Percentiles rank a stretch among this genome's conserved stretches.
These are phyloP conservation scores for Sphaerobolus stellatus DNA, from an alignment of 1,284 basidiomycete genomes.

Conservation along the genomic window DNA sequence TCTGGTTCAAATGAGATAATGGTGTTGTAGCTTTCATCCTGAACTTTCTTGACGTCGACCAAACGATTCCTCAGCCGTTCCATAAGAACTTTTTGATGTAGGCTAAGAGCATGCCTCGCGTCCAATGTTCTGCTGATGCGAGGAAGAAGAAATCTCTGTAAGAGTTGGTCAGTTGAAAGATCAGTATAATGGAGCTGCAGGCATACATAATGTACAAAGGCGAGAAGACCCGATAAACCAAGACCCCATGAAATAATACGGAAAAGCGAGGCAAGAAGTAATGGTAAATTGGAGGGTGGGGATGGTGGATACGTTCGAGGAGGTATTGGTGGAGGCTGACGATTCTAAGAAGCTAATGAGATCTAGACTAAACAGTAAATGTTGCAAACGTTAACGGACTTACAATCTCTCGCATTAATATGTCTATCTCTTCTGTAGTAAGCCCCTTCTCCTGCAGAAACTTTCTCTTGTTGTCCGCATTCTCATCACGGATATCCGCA, in stretches of 20 bases:
- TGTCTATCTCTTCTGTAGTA: conserved; percentile 55
- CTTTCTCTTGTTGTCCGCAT: conserved; percentile 51
- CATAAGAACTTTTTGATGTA: conserved; percentile 58
- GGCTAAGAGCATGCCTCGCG: conserved; percentile 58
- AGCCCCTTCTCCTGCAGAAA: conserved; percentile 77
- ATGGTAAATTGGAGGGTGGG: conserved; percentile 67
- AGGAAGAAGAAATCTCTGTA: conserved; percentile 65
- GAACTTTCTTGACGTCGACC: conserved; percentile 16
- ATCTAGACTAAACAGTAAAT: conserved; percentile 4
- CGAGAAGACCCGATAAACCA: conserved; percentile 56
- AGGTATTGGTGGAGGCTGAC: conserved; percentile 54
- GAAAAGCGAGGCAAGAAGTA: conserved; percentile 57
- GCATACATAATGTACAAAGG: conserved; percentile 61
- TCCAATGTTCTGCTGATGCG: conserved; percentile 55
- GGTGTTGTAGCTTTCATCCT: background rate
- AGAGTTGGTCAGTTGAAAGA: background rate
- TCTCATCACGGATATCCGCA: conserved; percentile 61
- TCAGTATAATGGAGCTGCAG: background rate
- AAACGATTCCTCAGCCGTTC: conserved; percentile 53
- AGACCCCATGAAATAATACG: conserved; percentile 65
- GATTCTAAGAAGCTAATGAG: conserved; percentile 39
- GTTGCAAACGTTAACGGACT: conserved; percentile 18
- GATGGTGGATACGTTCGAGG: conserved; percentile 72
- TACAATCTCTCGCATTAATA: conserved; percentile 58
- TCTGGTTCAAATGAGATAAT: background rate